These are phyloP conservation scores for Adansonia madagascariensis DNA, from an alignment of 441 rosid species.

Conservation along the genomic window DNA sequence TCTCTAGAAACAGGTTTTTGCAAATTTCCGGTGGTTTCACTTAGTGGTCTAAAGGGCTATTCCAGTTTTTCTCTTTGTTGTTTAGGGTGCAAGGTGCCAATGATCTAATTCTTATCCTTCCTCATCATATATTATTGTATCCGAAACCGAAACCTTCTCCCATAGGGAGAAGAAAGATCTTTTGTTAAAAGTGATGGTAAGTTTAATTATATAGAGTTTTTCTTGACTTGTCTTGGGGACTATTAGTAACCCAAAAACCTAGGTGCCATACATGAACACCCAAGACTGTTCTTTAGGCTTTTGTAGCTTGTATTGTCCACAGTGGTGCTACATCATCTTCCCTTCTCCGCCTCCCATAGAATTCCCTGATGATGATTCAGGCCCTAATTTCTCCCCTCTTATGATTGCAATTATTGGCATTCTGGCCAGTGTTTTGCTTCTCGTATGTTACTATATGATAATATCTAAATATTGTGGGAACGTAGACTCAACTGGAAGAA, in stretches of 20 bases:
- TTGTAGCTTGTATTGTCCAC: conserved; percentile 70
- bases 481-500: conserved; percentile 30
- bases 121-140: too few species aligned
- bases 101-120: too few species aligned
- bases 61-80: background rate
- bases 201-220: background rate
- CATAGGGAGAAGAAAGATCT: too few species aligned
- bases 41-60: background rate
- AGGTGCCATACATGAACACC: conserved; percentile 57
- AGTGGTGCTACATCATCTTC: conserved; percentile 68
- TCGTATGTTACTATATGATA: conserved; percentile 64
- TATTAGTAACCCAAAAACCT: conserved; percentile 44
- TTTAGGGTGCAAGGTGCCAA: background rate
- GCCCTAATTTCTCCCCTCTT: conserved; percentile 67
- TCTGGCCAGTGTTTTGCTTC: conserved; percentile 74
- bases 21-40: background rate
- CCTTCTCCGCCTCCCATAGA: conserved; percentile 72
- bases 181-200: background rate
- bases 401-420: conserved; percentile 69
- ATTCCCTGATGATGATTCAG: conserved; percentile 49
- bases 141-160: background rate
- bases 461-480: conserved; percentile 68
- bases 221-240: conserved; percentile 46
- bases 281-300: conserved; percentile 78
- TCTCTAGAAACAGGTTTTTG: background rate